A percentile compares a stretch with the other conserved stretches of the same genome.
Conservation (phyloP, 768 basidiomycete genomes). For the Lactarius evosmus region DNA sequence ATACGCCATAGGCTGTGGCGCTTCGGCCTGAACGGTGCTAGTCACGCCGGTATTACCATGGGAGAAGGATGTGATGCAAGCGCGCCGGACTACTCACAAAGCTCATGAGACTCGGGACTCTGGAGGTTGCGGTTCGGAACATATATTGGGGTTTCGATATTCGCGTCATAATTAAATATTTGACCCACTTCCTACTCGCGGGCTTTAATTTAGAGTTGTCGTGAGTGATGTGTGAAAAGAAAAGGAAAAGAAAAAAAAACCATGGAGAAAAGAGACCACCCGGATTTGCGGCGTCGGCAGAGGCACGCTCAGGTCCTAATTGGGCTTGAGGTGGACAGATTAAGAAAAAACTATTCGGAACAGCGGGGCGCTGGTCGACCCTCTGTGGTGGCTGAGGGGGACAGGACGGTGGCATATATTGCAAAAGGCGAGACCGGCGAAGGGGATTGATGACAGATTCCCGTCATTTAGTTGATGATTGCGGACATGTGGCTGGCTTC, state of each 20-base stretch:
- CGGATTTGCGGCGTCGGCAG: background rate
- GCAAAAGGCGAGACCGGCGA: background rate
- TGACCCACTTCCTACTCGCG: too few species aligned
- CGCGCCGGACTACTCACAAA: background rate
- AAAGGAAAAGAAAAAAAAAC: background rate
- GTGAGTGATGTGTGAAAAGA: background rate
- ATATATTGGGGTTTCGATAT: background rate
- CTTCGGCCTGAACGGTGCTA: constrained; percentile 4
- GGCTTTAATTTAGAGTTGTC: background rate
- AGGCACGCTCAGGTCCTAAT: background rate
- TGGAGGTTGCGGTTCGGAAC: background rate
- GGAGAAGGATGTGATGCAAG: background rate
- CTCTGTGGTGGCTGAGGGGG: constrained; percentile 1
- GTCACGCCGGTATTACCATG: background rate
- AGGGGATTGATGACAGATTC: background rate
- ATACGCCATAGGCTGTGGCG: background rate
- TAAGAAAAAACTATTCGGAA: background rate
- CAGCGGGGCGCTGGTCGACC: background rate
- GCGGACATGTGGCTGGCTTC: too few species aligned
- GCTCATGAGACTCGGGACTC: background rate
- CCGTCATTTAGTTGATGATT: background rate
- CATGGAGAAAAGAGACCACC: background rate
- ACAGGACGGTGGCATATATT: background rate
- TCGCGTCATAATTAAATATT: constrained; percentile 1
- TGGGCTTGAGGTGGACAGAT: background rate